Evolutionary conservation across 176 grass and related monocot genomes (phyloP).

Genomic region (Oryza australiensis): DNA sequence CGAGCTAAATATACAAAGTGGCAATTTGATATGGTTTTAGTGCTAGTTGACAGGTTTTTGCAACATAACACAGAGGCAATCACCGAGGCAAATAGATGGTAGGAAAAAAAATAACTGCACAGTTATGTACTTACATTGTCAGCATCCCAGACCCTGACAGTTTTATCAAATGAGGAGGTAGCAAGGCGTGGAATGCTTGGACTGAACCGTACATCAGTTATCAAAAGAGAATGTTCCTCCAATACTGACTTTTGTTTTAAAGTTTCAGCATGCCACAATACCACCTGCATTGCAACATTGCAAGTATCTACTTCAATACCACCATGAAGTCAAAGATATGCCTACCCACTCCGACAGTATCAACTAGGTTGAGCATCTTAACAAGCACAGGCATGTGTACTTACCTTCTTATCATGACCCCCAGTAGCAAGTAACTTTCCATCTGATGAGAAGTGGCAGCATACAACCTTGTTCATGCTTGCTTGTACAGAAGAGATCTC

Average conservation of each 20-base stretch:
- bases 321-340: background rate
- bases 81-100: background rate
- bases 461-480: slow-evolving; percentile 73
- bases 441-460: slow-evolving; percentile 94
- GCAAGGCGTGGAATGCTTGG: slow-evolving; percentile 65
- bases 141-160: slow-evolving; percentile 83
- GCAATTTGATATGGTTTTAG: background rate
- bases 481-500: slow-evolving; percentile 66
- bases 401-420: slow-evolving; percentile 97
- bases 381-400: slow-evolving; percentile 6
- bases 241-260: slow-evolving; percentile 74
- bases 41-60: background rate
- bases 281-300: slow-evolving; percentile 54
- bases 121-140: slow-evolving; percentile 62
- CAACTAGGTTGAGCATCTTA: slow-evolving; percentile 19
- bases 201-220: slow-evolving; percentile 90
- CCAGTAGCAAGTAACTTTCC: slow-evolving; percentile 93
- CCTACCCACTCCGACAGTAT: background rate
- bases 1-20: slow-evolving; percentile 4
- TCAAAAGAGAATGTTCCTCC: slow-evolving; percentile 74
- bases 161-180: slow-evolving; percentile 96
- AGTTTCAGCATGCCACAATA: slow-evolving; percentile 76
- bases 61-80: background rate
- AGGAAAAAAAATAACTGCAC: slow-evolving; percentile 3
- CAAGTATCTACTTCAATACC: slow-evolving; percentile 3